These are phyloP conservation scores for Penicillium coffeae DNA, from an alignment of 495 filamentous ascomycete species.

Conservation along the genomic window DNA sequence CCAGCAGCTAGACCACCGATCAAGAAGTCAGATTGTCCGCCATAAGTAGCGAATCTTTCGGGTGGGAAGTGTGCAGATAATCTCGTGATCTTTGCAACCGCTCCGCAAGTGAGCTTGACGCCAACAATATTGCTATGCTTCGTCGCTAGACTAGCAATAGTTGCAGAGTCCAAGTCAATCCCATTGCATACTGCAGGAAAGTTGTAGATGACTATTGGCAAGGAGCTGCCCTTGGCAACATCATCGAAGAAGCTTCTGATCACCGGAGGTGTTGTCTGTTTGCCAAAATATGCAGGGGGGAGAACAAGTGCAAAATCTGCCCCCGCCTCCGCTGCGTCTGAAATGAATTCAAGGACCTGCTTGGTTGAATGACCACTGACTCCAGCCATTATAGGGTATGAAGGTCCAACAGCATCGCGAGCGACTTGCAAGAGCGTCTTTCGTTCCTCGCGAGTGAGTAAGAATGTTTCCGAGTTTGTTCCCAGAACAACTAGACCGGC, in stretches of 20 bases:
- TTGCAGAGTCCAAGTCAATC: slow-evolving; percentile 62
- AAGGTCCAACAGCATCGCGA: slow-evolving; percentile 46
- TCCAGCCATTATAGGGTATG: slow-evolving; percentile 59
- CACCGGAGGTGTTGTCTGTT: slow-evolving; percentile 53
- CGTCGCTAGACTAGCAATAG: too few relatives aligned
- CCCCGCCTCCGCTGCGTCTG: slow-evolving; percentile 54
- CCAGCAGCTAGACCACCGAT: too few relatives aligned
- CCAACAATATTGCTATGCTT: too few relatives aligned
- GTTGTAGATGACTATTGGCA: slow-evolving; percentile 67
- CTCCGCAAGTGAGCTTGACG: too few relatives aligned
- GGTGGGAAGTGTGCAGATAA: too few relatives aligned
- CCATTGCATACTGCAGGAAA: slow-evolving; percentile 72
- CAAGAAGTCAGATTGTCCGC: too few relatives aligned
- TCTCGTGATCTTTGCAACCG: too few relatives aligned
- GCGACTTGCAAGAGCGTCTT: slow-evolving; percentile 47
- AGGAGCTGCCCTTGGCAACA: slow-evolving; percentile 44
- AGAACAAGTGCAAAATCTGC: slow-evolving; percentile 60
- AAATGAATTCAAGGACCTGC: slow-evolving; percentile 56
- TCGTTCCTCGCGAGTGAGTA: slow-evolving; percentile 49
- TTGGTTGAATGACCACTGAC: slow-evolving; percentile 61
- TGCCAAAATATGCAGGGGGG: slow-evolving; percentile 63
- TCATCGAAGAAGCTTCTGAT: slow-evolving; percentile 59
- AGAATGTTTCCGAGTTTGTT: slow-evolving; percentile 57
- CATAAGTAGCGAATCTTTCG: too few relatives aligned
- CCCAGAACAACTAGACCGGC: slow-evolving; percentile 58